phyloP scores from a whole-genome alignment of 495 filamentous ascomycete species.

The Neurospora sp. region DNA sequence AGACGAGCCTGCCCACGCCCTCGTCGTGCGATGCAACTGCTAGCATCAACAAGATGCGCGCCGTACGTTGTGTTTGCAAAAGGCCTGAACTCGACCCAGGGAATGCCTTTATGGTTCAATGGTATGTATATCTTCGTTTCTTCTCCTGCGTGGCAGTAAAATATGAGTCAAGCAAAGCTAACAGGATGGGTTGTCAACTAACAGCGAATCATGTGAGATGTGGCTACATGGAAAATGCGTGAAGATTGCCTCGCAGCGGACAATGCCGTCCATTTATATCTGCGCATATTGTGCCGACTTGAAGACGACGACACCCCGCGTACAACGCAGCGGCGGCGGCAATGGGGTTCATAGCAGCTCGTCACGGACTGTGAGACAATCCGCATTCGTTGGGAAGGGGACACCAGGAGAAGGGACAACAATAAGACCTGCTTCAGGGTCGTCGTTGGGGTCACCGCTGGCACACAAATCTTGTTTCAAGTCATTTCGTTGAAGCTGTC shows the following conservation, averaged over 20 bases:
- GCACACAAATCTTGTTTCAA: slow-evolving; percentile 55
- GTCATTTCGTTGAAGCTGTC: slow-evolving; percentile 34
- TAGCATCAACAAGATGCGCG: slow-evolving; percentile 28
- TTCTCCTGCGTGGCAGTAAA: not conserved
- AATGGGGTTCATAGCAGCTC: not conserved
- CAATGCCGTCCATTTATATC: slow-evolving; percentile 63
- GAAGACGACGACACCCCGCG: not conserved
- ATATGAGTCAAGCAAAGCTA: slow-evolving; percentile 3
- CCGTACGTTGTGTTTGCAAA: slow-evolving; percentile 66
- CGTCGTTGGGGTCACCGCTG: slow-evolving; percentile 37
- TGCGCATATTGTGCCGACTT: slow-evolving; percentile 66
- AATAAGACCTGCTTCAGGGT: not conserved
- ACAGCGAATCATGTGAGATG: slow-evolving; percentile 75
- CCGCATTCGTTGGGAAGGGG: not conserved
- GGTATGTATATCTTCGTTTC: slow-evolving; percentile 37
- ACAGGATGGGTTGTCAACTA: not conserved
- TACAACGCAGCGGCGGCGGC: slow-evolving; percentile 9
- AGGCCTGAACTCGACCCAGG: slow-evolving; percentile 33
- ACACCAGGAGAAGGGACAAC: not conserved
- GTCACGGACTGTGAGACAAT: not conserved
- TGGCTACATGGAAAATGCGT: slow-evolving; percentile 77
- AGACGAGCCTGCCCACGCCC: slow-evolving; percentile 56
- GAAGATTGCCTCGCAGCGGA: slow-evolving; percentile 49
- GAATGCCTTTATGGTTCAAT: slow-evolving; percentile 74
- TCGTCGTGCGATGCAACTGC: slow-evolving; percentile 39